Evolutionary conservation across 176 grass and related monocot genomes (phyloP).

Genomic region (Carex cristatella): DNA sequence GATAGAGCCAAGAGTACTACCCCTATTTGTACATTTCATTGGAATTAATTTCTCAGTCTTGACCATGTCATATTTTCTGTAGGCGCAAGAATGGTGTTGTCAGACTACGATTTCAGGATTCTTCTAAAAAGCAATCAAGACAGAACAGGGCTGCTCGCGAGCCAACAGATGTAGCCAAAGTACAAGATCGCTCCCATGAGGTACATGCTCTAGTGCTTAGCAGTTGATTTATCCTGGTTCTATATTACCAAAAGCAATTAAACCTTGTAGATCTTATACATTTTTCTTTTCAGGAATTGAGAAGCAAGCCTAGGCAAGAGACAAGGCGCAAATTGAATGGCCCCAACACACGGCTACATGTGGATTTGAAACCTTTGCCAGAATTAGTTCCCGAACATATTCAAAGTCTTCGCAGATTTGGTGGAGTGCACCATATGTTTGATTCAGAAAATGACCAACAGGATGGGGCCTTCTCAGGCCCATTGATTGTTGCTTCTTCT

Average conservation of each 20-base stretch:
- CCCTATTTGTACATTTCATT: not conserved
- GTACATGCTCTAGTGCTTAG: not conserved
- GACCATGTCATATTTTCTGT: slow-evolving; percentile 7
- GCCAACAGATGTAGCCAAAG: not conserved
- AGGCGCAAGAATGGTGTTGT: slow-evolving; percentile 51
- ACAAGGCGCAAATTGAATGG: slow-evolving; percentile 29
- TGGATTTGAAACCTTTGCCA: slow-evolving; percentile 44
- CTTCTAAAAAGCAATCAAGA: slow-evolving; percentile 58
- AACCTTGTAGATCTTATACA: slow-evolving; percentile 10
- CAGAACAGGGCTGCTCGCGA: slow-evolving; percentile 45
- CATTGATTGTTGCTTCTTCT: slow-evolving; percentile 65
- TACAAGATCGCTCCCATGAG: slow-evolving; percentile 1
- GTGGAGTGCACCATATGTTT: slow-evolving; percentile 20
- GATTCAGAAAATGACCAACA: slow-evolving; percentile 41
- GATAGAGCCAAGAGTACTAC: not conserved
- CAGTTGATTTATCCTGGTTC: not conserved
- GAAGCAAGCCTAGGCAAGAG: slow-evolving; percentile 38
- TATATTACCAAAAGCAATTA: not conserved
- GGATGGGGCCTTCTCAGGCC: slow-evolving; percentile 66
- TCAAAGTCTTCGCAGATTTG: slow-evolving; percentile 29
- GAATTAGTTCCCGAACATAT: slow-evolving; percentile 16
- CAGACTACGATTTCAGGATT: slow-evolving; percentile 49
- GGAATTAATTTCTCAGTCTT: slow-evolving; percentile 22
- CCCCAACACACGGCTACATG: slow-evolving; percentile 34
- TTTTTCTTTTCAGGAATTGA: slow-evolving; percentile 44